These are phyloP conservation scores for Cucurbita argyrosperma DNA, from an alignment of 306 rosid species.

Conservation along the genomic window DNA sequence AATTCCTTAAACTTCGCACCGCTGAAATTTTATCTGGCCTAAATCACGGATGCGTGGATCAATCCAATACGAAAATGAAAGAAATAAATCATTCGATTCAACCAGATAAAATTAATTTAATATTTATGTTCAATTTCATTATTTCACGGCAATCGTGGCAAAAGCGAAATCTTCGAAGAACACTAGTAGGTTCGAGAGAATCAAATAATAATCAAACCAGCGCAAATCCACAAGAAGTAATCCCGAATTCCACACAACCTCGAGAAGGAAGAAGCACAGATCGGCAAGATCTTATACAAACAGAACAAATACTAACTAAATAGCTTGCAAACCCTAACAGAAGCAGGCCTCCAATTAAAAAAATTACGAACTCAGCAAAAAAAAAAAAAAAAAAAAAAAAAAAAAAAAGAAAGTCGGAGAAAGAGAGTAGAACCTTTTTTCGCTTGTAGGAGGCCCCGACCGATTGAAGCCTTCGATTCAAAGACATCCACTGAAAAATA, in stretches of 20 bases:
- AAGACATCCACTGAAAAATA: conserved; percentile 33
- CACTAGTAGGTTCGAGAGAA: neutral
- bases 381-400: neutral
- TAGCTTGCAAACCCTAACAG: neutral
- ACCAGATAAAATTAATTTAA: neutral
- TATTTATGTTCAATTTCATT: neutral
- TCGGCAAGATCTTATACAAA: neutral
- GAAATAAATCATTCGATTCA: neutral
- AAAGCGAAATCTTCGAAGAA: neutral
- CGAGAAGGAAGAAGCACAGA: neutral
- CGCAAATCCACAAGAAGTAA: neutral
- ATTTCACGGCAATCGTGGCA: neutral
- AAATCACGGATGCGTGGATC: neutral
- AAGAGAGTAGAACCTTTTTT: conserved; percentile 34
- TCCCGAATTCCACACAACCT: neutral
- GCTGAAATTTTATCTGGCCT: neutral
- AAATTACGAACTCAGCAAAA: neutral
- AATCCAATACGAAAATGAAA: neutral
- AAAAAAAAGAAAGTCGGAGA: neutral
- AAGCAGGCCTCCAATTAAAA: neutral
- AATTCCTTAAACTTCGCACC: neutral
- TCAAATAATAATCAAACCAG: neutral
- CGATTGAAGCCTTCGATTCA: conserved; percentile 27
- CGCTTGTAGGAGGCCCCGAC: conserved; percentile 77
- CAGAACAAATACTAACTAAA: neutral